phyloP scores from a whole-genome alignment of 805 yeast genomes.

The Ascoidea tarda region DNA sequence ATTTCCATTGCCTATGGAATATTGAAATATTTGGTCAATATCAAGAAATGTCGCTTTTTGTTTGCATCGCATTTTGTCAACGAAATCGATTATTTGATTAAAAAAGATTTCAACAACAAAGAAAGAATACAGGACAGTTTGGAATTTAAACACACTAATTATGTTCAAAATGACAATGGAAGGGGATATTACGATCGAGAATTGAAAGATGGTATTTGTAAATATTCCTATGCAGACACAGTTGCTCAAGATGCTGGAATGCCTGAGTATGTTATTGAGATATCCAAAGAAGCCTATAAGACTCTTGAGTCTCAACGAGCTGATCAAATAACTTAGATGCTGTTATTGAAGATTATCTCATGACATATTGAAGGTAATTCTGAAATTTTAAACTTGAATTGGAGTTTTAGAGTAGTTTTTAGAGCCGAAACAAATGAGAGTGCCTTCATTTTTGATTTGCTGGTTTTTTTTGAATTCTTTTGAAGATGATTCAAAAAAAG shows the following conservation, averaged over 20 bases:
- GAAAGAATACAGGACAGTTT: conserved; percentile 6
- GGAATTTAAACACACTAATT: conserved; percentile 10
- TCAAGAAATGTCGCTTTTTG: conserved; percentile 54
- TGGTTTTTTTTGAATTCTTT: too few relatives aligned
- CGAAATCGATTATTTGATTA: conserved; percentile 31
- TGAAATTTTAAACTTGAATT: too few relatives aligned
- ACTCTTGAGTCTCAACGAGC: too few relatives aligned
- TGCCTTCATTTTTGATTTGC: too few relatives aligned
- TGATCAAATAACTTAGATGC: too few relatives aligned
- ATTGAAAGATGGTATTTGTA: conserved; percentile 53
- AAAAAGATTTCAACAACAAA: conserved; percentile 15
- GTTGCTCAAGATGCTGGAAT: conserved; percentile 74
- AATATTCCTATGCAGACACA: conserved; percentile 60
- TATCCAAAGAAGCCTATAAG: conserved; percentile 25
- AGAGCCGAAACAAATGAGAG: too few relatives aligned
- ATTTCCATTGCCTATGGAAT: conserved; percentile 75
- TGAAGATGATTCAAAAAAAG: too few relatives aligned
- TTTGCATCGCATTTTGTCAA: conserved; percentile 82
- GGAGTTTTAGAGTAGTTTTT: too few relatives aligned
- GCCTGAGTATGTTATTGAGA: conserved; percentile 40
- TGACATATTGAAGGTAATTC: too few relatives aligned
- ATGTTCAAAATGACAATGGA: not conserved
- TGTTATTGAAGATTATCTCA: too few relatives aligned
- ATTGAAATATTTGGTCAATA: conserved; percentile 34
- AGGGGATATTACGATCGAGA: conserved; percentile 30